Evolutionary conservation across 345 rosid species (phyloP).

Genomic region (Geranium brycei): DNA sequence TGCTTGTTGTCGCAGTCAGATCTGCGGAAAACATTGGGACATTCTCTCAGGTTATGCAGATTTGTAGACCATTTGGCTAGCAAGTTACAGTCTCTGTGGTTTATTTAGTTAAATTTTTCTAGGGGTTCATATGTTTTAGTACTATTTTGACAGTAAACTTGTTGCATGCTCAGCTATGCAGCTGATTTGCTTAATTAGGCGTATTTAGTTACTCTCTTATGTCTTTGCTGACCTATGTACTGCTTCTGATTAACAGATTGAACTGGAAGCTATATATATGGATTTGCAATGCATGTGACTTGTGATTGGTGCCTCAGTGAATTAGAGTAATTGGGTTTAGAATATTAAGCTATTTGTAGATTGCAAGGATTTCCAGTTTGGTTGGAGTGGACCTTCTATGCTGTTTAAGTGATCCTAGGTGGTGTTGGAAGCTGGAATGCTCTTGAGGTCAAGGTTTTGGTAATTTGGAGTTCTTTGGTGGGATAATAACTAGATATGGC

Average conservation of each 20-base stretch:
- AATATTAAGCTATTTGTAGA: background rate
- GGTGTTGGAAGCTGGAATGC: constrained; percentile 11
- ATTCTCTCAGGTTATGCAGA: constrained; percentile 29
- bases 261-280: constrained; percentile 15
- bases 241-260: constrained; percentile 21
- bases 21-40: constrained; percentile 36
- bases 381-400: background rate
- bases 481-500: constrained; percentile 32
- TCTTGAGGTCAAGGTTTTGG: constrained; percentile 13
- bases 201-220: background rate
- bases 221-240: background rate
- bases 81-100: background rate
- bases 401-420: background rate
- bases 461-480: constrained; percentile 12
- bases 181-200: background rate
- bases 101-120: background rate
- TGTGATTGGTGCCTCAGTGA: constrained; percentile 6
- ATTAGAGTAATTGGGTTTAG: constrained; percentile 5
- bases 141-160: background rate
- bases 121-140: background rate
- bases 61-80: background rate
- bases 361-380: no score
- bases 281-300: constrained; percentile 9
- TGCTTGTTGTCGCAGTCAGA: constrained; percentile 30
- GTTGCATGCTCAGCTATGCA: background rate